Conservation (phyloP, 495 filamentous ascomycete genomes). For the Xylaria castorea region DNA sequence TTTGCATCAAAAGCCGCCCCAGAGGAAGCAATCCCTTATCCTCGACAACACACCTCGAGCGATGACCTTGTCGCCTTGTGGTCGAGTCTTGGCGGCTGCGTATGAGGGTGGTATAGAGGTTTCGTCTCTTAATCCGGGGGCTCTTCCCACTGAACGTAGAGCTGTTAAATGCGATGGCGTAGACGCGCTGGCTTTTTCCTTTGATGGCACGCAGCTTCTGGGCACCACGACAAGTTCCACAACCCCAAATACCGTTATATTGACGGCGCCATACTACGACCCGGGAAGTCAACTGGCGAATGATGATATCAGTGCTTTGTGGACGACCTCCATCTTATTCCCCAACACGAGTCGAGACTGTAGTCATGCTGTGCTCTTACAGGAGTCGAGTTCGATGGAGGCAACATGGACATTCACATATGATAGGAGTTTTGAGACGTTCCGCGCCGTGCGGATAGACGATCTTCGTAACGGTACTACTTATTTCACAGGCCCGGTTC, state of each 20-base stretch:
- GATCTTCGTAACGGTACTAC: constrained; percentile 77
- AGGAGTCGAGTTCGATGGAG: constrained; percentile 72
- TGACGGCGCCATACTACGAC: constrained; percentile 82
- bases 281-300: constrained; percentile 62
- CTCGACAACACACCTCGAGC: constrained; percentile 78
- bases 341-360: constrained; percentile 77
- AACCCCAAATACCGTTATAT: constrained; percentile 73
- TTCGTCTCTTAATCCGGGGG: constrained; percentile 70
- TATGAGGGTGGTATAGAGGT: constrained; percentile 89
- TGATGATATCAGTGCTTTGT: constrained; percentile 76
- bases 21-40: constrained; percentile 70
- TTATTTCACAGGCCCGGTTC: constrained; percentile 78
- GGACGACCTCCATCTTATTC: constrained; percentile 89
- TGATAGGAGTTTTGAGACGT: constrained; percentile 76
- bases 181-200: constrained; percentile 80
- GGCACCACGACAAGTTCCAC: constrained; percentile 72
- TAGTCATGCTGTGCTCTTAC: constrained; percentile 76
- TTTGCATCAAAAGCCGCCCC: constrained; percentile 65
- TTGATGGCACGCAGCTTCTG: constrained; percentile 83
- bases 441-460: constrained; percentile 76
- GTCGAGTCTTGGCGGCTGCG: constrained; percentile 82
- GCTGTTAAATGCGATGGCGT: constrained; percentile 82
- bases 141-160: constrained; percentile 70
- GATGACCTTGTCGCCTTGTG: constrained; percentile 80
- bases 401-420: constrained; percentile 82